A percentile compares a stretch with the other conserved stretches of the same genome.
Conservation (phyloP, 768 basidiomycete genomes). For the Tulasnella sp. region DNA sequence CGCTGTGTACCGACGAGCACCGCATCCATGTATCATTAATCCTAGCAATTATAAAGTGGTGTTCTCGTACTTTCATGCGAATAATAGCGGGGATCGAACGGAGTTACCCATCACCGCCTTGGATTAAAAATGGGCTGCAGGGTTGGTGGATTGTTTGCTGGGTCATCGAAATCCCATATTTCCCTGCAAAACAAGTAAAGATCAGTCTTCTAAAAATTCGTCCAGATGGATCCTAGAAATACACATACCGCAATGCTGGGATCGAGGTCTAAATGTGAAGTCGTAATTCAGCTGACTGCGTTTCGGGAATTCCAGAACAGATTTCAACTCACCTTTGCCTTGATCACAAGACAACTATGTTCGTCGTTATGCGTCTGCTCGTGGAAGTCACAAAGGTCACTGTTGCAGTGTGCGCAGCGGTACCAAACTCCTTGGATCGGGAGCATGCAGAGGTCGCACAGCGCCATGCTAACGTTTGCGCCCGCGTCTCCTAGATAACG, state of each 20-base stretch:
- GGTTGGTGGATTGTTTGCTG: constrained; percentile 42
- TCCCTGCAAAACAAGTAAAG: constrained; percentile 26
- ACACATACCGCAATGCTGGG: constrained; percentile 51
- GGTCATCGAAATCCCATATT: constrained; percentile 47
- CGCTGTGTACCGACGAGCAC: background rate
- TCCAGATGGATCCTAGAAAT: background rate
- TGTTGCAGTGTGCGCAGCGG: constrained; percentile 77
- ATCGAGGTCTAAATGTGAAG: constrained; percentile 49
- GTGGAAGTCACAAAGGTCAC: constrained; percentile 79
- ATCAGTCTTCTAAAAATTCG: background rate
- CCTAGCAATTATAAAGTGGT: background rate
- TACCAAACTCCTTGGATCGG: constrained; percentile 83
- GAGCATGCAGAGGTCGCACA: constrained; percentile 81
- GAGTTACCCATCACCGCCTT: background rate
- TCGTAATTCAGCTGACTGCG: constrained; percentile 10
- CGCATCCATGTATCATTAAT: background rate
- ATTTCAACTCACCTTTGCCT: constrained; percentile 48
- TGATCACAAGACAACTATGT: constrained; percentile 82
- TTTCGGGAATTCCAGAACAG: background rate
- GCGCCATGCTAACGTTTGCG: constrained; percentile 51
- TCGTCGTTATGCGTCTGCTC: constrained; percentile 69
- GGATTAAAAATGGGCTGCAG: constrained; percentile 25
- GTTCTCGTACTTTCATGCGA: background rate
- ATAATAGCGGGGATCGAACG: background rate
- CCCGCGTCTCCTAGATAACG: constrained; percentile 61